Base-by-base conservation (phyloP, 2,329 filamentous ascomycete genomes). In the Exophiala oligosperma region DNA sequence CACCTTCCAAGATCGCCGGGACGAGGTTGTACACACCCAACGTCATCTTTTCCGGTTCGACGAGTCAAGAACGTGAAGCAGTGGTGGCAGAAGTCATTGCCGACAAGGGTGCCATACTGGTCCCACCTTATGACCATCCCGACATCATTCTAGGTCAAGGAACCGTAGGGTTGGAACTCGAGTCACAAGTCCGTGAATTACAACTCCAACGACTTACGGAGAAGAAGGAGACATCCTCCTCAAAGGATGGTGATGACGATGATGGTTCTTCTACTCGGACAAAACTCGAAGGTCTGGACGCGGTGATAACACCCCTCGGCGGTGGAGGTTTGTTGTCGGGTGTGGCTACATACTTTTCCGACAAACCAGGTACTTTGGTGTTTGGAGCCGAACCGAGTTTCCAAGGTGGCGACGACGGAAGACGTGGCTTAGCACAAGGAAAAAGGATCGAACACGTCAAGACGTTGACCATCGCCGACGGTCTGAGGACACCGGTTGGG, bases 141-240 rank as follows among this genome's bases (percentile, higher is more conserved):
- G 85, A 97, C 72, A 92, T 97, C 64, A 89, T 97, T 56, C 83
- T 96, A 0, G 93, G 94, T 0, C 92, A 97, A 77, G 94, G 93
- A n/a, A 97, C 93, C 0, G 79, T 90, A 61, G 92, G 86, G 0
- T 73, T 97, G 4, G 94, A 99, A 73, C 74, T 97, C 35, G 87
- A 92, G 70, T 77, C 82, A 60, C 92, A 97, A 70, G 89, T 87
- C 1, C 73, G 70, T 3, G 78, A 80, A 44, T 67, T 87, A 61
- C 77, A 35, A 35, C 32, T 2, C 32, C 17, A 17, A 17, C 17
- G 17, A 17, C 17, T 17, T 17, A 17, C 17, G 17, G 17, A 17
- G 17, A 17, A 17, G 17, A 17, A 17, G 17, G 17, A 17, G 17
- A 17, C 17, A 17, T 17, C 17, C 17, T 17, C 17, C 17, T 17